A percentile compares a stretch with the other conserved stretches of the same genome.
Conservation (phyloP, 805 yeast species). For the Naumovozyma baii region DNA sequence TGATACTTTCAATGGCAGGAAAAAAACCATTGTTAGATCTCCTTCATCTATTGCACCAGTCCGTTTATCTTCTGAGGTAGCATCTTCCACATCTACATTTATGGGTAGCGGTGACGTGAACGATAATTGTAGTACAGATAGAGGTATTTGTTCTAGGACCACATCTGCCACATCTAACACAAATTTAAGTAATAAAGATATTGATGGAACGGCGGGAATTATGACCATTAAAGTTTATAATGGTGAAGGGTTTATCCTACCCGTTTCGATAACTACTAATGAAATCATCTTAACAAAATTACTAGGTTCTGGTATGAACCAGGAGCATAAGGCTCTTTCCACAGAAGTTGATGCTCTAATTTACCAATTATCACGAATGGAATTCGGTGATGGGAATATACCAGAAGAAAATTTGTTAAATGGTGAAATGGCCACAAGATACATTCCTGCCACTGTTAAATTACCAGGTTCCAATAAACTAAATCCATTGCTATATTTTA, state of each 20-base stretch:
- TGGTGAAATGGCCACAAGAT: constrained; percentile 20
- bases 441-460: constrained; percentile 43
- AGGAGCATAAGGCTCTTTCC: constrained; percentile 8
- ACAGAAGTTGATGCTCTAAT: constrained; percentile 13
- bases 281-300: constrained; percentile 50
- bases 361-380: constrained; percentile 14
- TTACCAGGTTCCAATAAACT: constrained; percentile 44
- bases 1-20: constrained; percentile 15
- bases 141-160: constrained; percentile 1
- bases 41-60: constrained; percentile 13
- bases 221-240: constrained; percentile 69
- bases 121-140: constrained; percentile 2
- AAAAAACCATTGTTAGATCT: constrained; percentile 24
- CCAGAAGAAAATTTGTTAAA: constrained; percentile 24
- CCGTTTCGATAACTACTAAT: constrained; percentile 56
- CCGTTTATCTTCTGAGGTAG: constrained; percentile 12
- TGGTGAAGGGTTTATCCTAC: constrained; percentile 55
- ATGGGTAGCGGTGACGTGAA: constrained; percentile 7
- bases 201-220: constrained; percentile 47
- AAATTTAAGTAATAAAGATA: constrained; percentile 2
- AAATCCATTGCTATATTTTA: constrained; percentile 69
- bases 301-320: constrained; percentile 41
- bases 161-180: constrained; percentile 5
- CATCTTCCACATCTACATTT: constrained; percentile 16
- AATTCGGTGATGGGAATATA: constrained; percentile 2